Conservation (phyloP, 225 moss, liverwort and hornwort genomes). For the Thuidium tamariscinum region DNA sequence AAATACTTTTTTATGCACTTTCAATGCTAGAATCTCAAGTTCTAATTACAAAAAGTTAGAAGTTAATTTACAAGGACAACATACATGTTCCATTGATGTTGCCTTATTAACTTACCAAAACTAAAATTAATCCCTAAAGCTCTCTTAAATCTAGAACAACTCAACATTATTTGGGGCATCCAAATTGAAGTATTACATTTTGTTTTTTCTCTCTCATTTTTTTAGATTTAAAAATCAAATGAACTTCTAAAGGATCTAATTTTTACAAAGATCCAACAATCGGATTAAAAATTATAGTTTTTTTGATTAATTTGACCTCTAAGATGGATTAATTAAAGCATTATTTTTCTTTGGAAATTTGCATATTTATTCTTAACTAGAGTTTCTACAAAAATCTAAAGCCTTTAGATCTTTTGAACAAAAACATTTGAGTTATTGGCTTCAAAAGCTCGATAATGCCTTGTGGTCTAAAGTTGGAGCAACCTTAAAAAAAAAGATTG, state of each 20-base stretch:
- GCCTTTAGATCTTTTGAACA: not conserved
- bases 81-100: accelerated
- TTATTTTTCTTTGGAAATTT: not conserved
- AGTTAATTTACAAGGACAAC: not conserved
- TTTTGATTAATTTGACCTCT: not conserved
- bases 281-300: accelerated
- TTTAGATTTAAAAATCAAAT: not conserved
- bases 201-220: accelerated
- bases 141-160: not conserved
- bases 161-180: accelerated
- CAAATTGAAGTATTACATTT: no score
- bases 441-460: accelerated
- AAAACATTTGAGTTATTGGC: accelerated
- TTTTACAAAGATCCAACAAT: not conserved
- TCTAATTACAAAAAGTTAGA: not conserved
- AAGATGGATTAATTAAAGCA: accelerated
- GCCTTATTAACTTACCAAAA: not conserved
- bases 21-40: not conserved
- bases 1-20: not conserved
- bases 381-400: not conserved
- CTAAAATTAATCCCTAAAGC: not conserved
- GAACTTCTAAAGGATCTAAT: accelerated
- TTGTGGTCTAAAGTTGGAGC: accelerated
- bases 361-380: not conserved
- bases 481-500: not conserved